Percentiles rank a stretch among this genome's conserved stretches.
These are phyloP conservation scores for Orbilia blumenaviensis DNA, from an alignment of 2,329 filamentous ascomycete species.

Conservation along the genomic window DNA sequence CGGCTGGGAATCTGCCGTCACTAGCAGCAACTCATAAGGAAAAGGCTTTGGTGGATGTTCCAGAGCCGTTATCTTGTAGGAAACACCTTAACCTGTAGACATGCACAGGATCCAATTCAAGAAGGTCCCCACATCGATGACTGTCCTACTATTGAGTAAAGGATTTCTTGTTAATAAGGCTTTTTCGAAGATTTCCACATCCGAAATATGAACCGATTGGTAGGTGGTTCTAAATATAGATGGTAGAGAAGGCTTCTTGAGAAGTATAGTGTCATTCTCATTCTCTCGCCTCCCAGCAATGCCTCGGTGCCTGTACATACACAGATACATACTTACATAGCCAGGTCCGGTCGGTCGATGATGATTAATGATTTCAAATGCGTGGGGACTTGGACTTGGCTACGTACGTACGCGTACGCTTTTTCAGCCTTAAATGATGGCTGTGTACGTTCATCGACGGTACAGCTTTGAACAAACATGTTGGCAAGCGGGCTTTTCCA, in stretches of 20 bases:
- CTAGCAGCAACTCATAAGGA: neutral
- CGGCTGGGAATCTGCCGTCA: neutral
- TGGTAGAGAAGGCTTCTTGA: neutral
- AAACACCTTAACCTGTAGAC: neutral
- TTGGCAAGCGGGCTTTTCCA: too few species aligned
- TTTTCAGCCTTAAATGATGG: conserved; percentile 14
- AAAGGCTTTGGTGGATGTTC: neutral
- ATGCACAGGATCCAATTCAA: neutral
- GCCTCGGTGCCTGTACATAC: neutral
- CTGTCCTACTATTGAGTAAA: neutral
- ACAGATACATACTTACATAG: too few species aligned
- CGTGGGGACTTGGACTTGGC: neutral
- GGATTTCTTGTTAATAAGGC: conserved; percentile 1
- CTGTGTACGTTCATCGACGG: conserved; percentile 3
- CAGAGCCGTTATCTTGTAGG: neutral
- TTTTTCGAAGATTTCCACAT: neutral
- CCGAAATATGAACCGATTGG: conserved; percentile 39
- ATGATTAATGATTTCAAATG: conserved; percentile 17
- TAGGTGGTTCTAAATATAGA: conserved; percentile 28
- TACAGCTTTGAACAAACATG: too few species aligned
- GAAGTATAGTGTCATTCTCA: neutral
- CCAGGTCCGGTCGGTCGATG: too few species aligned
- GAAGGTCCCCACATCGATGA: neutral
- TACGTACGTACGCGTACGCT: neutral
- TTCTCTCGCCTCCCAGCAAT: neutral